Conservation (phyloP, 345 rosid species). For the Sapria himalayana region DNA sequence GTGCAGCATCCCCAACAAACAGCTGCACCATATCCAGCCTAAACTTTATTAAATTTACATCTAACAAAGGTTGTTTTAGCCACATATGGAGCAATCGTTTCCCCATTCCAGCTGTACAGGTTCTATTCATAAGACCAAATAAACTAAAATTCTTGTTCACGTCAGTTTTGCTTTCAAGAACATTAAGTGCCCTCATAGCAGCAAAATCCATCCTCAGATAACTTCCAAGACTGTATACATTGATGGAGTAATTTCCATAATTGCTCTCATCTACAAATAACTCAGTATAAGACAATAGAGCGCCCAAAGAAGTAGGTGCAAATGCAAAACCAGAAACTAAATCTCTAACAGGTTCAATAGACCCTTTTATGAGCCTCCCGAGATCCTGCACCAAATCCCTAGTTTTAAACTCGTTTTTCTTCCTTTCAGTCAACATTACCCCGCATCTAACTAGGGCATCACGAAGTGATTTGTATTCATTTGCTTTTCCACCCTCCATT, state of each 20-base stretch:
- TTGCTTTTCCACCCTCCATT: slow-evolving; percentile 34
- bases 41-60: slow-evolving; percentile 45
- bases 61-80: slow-evolving; percentile 84
- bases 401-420: slow-evolving; percentile 62
- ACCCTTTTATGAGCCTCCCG: slow-evolving; percentile 65
- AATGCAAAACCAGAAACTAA: slow-evolving; percentile 62
- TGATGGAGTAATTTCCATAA: slow-evolving; percentile 55
- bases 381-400: slow-evolving; percentile 86
- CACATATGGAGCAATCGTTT: slow-evolving; percentile 83
- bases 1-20: slow-evolving; percentile 75
- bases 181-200: slow-evolving; percentile 88
- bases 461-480: slow-evolving; percentile 29
- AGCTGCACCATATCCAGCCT: slow-evolving; percentile 82
- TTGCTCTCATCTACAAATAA: slow-evolving; percentile 66
- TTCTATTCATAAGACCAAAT: slow-evolving; percentile 94
- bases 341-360: slow-evolving; percentile 69
- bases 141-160: slow-evolving; percentile 91
- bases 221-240: slow-evolving; percentile 38
- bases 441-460: slow-evolving; percentile 56
- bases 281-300: slow-evolving; percentile 59
- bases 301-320: slow-evolving; percentile 76
- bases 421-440: slow-evolving; percentile 82
- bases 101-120: slow-evolving; percentile 97
- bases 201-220: slow-evolving; percentile 88
- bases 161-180: slow-evolving; percentile 86